Evolutionary conservation across 106 monocot genomes (phyloP), one percentile per base, ranked within the genome.

Genomic region (Allium sativum): DNA sequence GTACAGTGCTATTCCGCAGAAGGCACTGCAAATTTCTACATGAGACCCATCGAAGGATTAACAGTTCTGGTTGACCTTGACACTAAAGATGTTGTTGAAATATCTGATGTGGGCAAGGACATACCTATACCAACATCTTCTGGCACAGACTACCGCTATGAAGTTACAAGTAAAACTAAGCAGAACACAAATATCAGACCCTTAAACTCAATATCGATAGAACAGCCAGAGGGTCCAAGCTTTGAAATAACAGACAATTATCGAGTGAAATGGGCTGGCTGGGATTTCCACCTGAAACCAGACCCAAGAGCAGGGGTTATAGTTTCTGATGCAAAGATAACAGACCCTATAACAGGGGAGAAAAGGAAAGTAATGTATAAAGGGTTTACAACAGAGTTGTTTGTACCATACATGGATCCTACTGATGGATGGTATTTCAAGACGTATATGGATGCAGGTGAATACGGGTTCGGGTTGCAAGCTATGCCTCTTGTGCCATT

Each of bases 351-450:
- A 1, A 81, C 77, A 13, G 89, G 85, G 0, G 61, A 71, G 74
- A 55, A 47, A 19, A 72, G 93, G 31, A 53, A 65, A 9, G 89
- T 94, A 5, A 77, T 94, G 78, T 75, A 94, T 68, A 72, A 71
- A 56, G 93, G 93, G 7, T 81, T 76, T 62, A 59, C 71, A 10
- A 89, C 93, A 65, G 93, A 94, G 76, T 65, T 94, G 59, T 94
- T 94, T 64, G 93, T 94, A 53, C 93, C 93, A 19, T 94, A 94
- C 76, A 94, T 94, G 93, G 93, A 94, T 62, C 93, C 93, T 9
- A 83, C 85, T 0, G 86, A 94, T 8, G 93, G 83, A 0, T 94
- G 93, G 93, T 94, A 94, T 73, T 94, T 94, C 72, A 94, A 94
- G 74, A 89, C 93, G 21, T 94, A 94, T 62, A 83, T 94, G 93